Evolutionary conservation across 208 protist species (phyloP), one percentile per base, ranked within the genome.

Genomic region (Wallacemonas collosoma): DNA sequence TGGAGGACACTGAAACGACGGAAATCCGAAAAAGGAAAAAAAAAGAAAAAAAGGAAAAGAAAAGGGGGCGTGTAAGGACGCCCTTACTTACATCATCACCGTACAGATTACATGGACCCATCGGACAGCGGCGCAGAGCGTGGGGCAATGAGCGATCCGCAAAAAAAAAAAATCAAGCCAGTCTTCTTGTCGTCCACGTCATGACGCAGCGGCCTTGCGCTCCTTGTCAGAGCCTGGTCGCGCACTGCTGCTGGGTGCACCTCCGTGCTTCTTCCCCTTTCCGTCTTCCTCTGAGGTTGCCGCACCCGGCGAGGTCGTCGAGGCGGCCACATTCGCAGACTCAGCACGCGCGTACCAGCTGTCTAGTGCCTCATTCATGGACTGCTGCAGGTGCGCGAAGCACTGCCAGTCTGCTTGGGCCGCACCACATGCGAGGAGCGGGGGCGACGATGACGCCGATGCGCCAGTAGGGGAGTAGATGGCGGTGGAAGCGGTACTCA

Each of bases 341-440:
- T 36, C 56, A 0, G 56, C 56, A 38, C 8, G 8, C 6, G 60
- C 26, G 43, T 67, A 26, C 65, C 88, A 80, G 47, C 51, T 43
- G 11, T 76, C 60, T 2, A 95, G 79, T 9, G 82, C 67, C 8
- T 71, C 66, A 41, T 76, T 82, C 14, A 95, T 65, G 8, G 55
- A 56, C 36, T 71, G 68, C 74, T 95, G 89, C 40, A 80, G 72
- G 57, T 71, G 77, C 15, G 70, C 79, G 71, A 95, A 62, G 56
- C 38, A 6, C 14, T 35, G 51, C 51, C 51, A 56, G 14, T 56
- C 51, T n/a, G 50, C 50, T 50, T 12, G 66, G 38, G 53, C 76
- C 65, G 35, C 41, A 65, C 45, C 45, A 6, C 38, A 36, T 12
- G 45, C 8, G 12, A 12, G 45, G 8, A 50, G 45, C 12, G 45